Conservation (phyloP, 2,329 filamentous ascomycete genomes). For the Moelleriella libera region DNA sequence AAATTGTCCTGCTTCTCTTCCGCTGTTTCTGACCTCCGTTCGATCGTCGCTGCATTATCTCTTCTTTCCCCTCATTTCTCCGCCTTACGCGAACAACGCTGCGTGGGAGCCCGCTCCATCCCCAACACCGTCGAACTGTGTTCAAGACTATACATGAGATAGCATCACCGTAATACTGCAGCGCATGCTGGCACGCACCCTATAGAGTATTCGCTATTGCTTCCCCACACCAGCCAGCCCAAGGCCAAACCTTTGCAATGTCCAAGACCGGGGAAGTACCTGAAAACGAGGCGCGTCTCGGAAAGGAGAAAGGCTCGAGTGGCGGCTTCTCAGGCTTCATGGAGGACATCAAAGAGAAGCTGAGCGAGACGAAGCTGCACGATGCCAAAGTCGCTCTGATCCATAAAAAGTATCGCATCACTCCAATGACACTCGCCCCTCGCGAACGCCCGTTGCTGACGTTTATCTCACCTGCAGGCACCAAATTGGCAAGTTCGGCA, state of each 20-base stretch:
- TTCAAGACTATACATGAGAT: background rate
- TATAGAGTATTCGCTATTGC: background rate
- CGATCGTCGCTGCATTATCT: too few species aligned
- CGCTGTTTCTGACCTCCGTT: too few species aligned
- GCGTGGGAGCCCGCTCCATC: too few species aligned
- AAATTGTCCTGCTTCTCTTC: too few species aligned
- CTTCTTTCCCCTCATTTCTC: too few species aligned
- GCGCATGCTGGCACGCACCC: background rate
- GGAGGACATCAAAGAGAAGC: conserved; percentile 40
- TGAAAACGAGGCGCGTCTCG: background rate
- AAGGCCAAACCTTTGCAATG: background rate
- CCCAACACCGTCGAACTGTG: too few species aligned
- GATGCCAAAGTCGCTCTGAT: conserved; percentile 42
- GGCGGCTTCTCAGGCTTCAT: conserved; percentile 19
- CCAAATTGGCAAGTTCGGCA: conserved; percentile 48
- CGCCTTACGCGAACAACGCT: too few species aligned
- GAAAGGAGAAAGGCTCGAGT: background rate
- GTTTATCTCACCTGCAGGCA: conserved; percentile 16
- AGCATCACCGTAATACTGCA: background rate
- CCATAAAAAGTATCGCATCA: conserved; percentile 38
- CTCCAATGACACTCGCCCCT: background rate
- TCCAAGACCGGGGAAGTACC: conserved; percentile 1
- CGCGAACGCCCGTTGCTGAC: background rate
- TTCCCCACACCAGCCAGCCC: background rate
- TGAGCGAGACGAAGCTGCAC: conserved; percentile 37